phyloP scores from a whole-genome alignment of 2,329 filamentous ascomycete species.

The Canariomyces notabilis region DNA sequence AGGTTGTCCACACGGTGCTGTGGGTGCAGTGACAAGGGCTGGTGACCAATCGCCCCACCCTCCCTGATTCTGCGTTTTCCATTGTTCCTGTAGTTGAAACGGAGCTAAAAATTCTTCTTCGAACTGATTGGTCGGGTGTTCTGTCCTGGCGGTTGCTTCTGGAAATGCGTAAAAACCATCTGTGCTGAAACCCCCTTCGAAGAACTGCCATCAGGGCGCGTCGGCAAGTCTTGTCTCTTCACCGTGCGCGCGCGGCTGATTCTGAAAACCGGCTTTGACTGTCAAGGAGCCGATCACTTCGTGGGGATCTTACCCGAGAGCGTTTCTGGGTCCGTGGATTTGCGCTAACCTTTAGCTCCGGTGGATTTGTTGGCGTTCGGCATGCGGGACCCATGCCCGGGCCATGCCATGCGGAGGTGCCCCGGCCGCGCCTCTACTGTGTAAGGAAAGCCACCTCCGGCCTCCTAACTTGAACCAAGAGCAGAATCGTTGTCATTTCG shows the following conservation, averaged over 20 bases:
- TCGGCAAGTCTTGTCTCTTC: constrained; percentile 2
- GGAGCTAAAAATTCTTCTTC: constrained; percentile 14
- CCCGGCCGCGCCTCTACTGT: too few species aligned
- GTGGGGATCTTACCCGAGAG: too few species aligned
- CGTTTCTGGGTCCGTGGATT: background rate
- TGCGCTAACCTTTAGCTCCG: too few species aligned
- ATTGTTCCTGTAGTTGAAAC: constrained; percentile 27
- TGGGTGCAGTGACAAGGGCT: background rate
- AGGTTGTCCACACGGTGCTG: background rate
- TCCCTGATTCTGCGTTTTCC: background rate
- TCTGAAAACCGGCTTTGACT: background rate
- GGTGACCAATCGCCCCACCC: background rate
- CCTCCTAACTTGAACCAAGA: too few species aligned
- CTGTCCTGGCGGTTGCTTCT: constrained; percentile 9
- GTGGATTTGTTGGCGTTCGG: too few species aligned
- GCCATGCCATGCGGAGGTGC: too few species aligned
- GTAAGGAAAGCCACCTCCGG: too few species aligned
- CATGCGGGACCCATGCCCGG: too few species aligned
- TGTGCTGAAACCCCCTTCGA: background rate
- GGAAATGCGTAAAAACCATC: background rate
- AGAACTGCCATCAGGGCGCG: constrained; percentile 4
- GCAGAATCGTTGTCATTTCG: too few species aligned
- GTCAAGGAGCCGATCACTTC: background rate
- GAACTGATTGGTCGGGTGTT: constrained; percentile 19
- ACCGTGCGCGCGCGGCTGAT: constrained; percentile 12